phyloP scores from a whole-genome alignment of 2,329 filamentous ascomycete genomes.

The Apiospora rasikravindrae region DNA sequence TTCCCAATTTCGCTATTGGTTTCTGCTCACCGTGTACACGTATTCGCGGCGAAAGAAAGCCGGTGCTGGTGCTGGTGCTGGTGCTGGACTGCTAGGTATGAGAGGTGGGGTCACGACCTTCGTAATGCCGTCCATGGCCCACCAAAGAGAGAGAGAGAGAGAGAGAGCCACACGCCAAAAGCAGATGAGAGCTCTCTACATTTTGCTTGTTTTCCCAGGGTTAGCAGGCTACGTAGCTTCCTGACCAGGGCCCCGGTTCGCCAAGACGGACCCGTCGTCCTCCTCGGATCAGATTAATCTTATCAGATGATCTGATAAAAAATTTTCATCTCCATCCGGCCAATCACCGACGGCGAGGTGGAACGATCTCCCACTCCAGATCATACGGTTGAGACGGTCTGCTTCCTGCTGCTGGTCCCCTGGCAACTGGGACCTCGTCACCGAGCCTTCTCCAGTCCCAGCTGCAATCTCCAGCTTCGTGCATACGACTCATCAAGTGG shows the following conservation, averaged over 20 bases:
- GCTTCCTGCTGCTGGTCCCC: too few relatives aligned
- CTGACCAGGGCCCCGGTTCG: constrained; percentile 22
- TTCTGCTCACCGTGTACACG: neutral
- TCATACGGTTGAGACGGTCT: neutral
- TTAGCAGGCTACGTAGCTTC: neutral
- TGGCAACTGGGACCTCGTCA: neutral
- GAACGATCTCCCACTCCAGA: neutral
- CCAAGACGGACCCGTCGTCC: constrained; percentile 20
- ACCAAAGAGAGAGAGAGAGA: too few relatives aligned
- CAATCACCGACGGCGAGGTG: constrained; percentile 7
- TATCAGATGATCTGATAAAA: constrained; percentile 62
- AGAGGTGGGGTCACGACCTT: neutral
- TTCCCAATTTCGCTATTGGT: neutral
- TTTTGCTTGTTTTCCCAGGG: too few relatives aligned
- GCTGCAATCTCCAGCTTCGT: neutral
- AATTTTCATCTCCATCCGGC: constrained; percentile 36
- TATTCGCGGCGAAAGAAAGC: neutral
- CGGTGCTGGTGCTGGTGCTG: neutral
- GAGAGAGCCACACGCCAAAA: too few relatives aligned
- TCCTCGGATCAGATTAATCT: constrained; percentile 39
- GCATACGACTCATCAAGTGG: neutral
- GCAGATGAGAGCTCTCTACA: neutral
- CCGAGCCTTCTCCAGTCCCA: neutral
- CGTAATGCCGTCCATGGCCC: neutral
- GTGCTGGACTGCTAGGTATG: neutral